A percentile compares a stretch with the other conserved stretches of the same genome.
Evolutionary conservation across 2,329 filamentous ascomycete genomes (phyloP).

Genomic region (Monilinia fructicola): DNA sequence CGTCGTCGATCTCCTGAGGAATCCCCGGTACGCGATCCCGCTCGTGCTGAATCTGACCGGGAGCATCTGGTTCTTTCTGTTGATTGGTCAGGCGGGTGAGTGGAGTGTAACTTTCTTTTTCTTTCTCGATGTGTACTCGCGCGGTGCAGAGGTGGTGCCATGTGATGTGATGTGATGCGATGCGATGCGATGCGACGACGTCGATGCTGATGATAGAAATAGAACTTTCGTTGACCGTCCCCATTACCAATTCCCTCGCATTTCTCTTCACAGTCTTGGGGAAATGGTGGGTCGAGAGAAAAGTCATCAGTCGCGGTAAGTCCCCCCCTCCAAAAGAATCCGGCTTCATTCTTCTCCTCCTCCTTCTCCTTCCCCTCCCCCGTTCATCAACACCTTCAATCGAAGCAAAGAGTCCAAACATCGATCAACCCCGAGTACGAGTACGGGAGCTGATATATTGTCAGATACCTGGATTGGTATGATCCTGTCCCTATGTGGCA

Average conservation of each 20-base stretch:
- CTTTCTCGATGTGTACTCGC: not conserved
- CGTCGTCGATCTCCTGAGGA: slow-evolving; percentile 73
- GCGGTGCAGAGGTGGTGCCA: not conserved
- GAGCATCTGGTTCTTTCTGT: slow-evolving; percentile 92
- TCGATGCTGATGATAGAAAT: slow-evolving; percentile 8
- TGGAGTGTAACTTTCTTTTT: not conserved
- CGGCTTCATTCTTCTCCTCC: too few species aligned
- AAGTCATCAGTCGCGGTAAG: slow-evolving; percentile 80
- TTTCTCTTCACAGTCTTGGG: slow-evolving; percentile 95
- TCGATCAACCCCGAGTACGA: not conserved
- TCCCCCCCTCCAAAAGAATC: not conserved
- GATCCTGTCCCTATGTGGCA: slow-evolving; percentile 73
- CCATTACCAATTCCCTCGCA: slow-evolving; percentile 89
- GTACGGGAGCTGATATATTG: slow-evolving; percentile 1
- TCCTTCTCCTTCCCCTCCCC: not conserved
- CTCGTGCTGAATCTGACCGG: slow-evolving; percentile 86
- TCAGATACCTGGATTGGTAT: slow-evolving; percentile 82
- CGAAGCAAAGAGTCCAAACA: not conserved
- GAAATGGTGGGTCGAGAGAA: slow-evolving; percentile 92
- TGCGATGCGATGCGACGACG: not conserved
- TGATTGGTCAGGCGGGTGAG: slow-evolving; percentile 89
- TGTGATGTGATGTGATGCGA: not conserved
- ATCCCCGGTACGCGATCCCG: slow-evolving; percentile 82
- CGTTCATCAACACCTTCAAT: not conserved
- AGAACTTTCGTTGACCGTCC: slow-evolving; percentile 92